These are phyloP conservation scores for Komagataella phaffii DNA, from an alignment of 805 yeast species.

Conservation along the genomic window DNA sequence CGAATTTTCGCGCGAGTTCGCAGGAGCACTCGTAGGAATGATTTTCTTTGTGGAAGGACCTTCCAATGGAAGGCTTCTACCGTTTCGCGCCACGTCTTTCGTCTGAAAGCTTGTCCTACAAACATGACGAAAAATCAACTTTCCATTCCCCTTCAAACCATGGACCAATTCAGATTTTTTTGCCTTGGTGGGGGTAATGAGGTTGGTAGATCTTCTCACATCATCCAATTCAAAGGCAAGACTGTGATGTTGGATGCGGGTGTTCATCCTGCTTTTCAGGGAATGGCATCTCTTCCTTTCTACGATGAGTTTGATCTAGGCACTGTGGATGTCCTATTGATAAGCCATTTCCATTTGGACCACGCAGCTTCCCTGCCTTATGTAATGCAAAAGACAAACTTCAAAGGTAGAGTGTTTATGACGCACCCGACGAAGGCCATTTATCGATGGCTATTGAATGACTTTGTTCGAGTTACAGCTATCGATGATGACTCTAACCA, in stretches of 20 bases:
- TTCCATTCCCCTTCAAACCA: not conserved
- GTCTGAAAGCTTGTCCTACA: not conserved
- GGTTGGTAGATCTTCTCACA: conserved; percentile 94
- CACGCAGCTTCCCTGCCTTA: conserved; percentile 97
- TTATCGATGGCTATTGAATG: conserved; percentile 88
- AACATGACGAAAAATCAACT: not conserved
- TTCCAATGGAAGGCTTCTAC: not conserved
- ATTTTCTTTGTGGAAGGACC: not conserved
- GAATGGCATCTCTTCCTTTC: conserved; percentile 84
- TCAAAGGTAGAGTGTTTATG: conserved; percentile 95
- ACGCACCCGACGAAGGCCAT: conserved; percentile 98
- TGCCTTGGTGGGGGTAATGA: conserved; percentile 98
- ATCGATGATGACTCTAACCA: conserved; percentile 33
- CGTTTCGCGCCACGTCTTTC: not conserved
- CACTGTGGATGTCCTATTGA: conserved; percentile 71
- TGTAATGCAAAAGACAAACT: conserved; percentile 93
- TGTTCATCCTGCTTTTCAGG: conserved; percentile 89
- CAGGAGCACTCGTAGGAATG: no score
- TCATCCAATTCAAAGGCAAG: conserved; percentile 83
- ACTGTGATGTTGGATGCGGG: conserved; percentile 97
- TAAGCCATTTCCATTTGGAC: conserved; percentile 93
- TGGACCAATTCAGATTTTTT: conserved; percentile 42
- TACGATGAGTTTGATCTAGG: conserved; percentile 91
- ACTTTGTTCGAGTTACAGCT: conserved; percentile 83
- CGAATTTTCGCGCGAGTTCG: not conserved